These are phyloP conservation scores for Chloromonas sp. DNA, from an alignment of 163 green algal species.

Conservation along the genomic window DNA sequence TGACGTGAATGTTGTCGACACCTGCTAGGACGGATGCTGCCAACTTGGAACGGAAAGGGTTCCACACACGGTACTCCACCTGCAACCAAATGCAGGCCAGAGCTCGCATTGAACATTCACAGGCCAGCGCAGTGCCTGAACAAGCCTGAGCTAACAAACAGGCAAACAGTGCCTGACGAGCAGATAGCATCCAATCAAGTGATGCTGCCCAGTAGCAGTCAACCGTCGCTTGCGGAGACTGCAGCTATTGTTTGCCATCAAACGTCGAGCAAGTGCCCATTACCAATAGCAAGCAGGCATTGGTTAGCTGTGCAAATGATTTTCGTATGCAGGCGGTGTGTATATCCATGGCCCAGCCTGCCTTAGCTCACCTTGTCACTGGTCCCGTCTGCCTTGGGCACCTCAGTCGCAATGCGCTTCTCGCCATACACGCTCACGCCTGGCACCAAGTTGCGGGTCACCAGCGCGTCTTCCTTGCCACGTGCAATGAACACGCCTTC, in stretches of 20 bases:
- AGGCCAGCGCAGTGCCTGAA: neutral
- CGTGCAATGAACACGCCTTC: conserved; percentile 97
- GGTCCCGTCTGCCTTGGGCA: conserved; percentile 11
- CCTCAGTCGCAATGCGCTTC: conserved; percentile 93
- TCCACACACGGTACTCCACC: conserved; percentile 99
- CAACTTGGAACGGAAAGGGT: conserved; percentile 99
- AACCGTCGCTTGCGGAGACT: too few species aligned
- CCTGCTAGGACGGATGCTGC: conserved; percentile 94
- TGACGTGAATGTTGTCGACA: conserved; percentile 99
- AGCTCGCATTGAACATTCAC: too few species aligned
- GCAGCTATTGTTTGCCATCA: too few species aligned
- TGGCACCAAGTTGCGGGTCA: conserved; percentile 95
- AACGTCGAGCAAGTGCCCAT: too few species aligned
- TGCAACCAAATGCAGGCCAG: conserved; percentile 26
- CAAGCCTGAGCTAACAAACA: neutral
- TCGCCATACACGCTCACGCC: conserved; percentile 97
- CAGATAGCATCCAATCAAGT: neutral
- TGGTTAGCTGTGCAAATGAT: neutral
- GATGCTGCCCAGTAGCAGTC: too few species aligned
- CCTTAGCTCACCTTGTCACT: conserved; percentile 8
- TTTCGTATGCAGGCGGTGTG: neutral
- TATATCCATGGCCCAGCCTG: too few species aligned
- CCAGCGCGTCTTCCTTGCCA: conserved; percentile 94
- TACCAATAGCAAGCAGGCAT: too few species aligned
- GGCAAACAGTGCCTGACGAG: neutral